Conservation (phyloP, 371 early-diverging fungal genomes). For the Lichtheimia hyalospora region DNA sequence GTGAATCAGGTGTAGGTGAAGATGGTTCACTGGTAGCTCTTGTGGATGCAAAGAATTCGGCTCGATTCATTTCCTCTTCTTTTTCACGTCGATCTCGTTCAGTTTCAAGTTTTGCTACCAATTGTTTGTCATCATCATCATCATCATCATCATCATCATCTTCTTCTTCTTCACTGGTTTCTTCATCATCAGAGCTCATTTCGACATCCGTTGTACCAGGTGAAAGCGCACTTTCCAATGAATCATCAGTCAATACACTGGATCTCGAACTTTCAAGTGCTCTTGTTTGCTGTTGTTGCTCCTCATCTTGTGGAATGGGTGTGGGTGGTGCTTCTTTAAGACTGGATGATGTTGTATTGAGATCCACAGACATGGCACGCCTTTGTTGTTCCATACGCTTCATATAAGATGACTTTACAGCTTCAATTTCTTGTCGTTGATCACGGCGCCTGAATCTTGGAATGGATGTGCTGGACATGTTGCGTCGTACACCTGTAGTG, state of each 20-base stretch:
- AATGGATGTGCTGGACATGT: constrained; percentile 11
- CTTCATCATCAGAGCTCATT: constrained; percentile 9
- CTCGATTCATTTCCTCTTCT: constrained; percentile 30
- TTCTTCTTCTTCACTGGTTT: constrained; percentile 13
- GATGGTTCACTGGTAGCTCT: background rate
- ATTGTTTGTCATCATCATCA: constrained; percentile 10
- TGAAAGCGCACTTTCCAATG: constrained; percentile 36
- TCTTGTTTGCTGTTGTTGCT: background rate
- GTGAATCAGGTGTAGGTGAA: too few species aligned
- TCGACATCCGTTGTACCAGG: constrained; percentile 43
- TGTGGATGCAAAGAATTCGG: constrained; percentile 21
- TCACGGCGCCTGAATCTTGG: background rate
- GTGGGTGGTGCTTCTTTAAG: background rate
- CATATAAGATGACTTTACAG: constrained; percentile 23
- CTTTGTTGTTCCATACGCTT: constrained; percentile 27
- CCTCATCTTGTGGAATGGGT: background rate
- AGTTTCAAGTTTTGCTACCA: constrained; percentile 19
- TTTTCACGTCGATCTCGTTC: constrained; percentile 30
- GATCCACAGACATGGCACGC: constrained; percentile 7
- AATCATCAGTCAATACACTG: constrained; percentile 31
- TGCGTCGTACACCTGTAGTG: background rate
- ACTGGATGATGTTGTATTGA: background rate
- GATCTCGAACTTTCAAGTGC: background rate
- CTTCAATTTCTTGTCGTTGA: constrained; percentile 13
- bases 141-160: constrained; percentile 16